A percentile compares a stretch with the other conserved stretches of the same genome.
phyloP scores from a whole-genome alignment of 805 yeast species.

The Ascoidea rubescens region DNA sequence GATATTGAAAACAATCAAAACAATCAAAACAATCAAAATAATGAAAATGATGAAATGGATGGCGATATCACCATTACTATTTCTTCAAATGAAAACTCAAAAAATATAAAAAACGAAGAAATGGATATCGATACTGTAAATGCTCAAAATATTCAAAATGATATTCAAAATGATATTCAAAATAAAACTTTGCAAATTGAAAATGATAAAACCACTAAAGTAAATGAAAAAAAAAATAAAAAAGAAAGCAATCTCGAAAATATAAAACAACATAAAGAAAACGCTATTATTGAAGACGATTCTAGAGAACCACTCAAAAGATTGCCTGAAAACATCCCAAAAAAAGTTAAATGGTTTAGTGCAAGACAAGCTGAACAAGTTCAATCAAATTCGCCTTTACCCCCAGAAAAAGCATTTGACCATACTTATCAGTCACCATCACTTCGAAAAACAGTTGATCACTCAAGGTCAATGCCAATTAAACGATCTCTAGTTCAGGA shows the following conservation, averaged over 20 bases:
- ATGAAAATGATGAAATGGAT: slow-evolving; percentile 18
- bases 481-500: slow-evolving; percentile 21
- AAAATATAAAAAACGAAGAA: too few relatives aligned
- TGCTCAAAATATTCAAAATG: slow-evolving; percentile 5
- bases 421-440: slow-evolving; percentile 42
- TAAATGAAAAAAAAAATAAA: too few relatives aligned
- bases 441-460: slow-evolving; percentile 42
- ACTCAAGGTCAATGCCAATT: slow-evolving; percentile 50
- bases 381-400: slow-evolving; percentile 27
- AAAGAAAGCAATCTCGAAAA: neutral
- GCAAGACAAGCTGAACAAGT: slow-evolving; percentile 51
- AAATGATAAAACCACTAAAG: neutral
- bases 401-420: slow-evolving; percentile 30
- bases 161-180: neutral
- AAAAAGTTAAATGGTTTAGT: slow-evolving; percentile 34
- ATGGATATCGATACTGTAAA: too few relatives aligned
- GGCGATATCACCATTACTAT: slow-evolving; percentile 13
- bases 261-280: neutral
- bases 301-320: neutral
- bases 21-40: slow-evolving; percentile 1
- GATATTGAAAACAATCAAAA: slow-evolving; percentile 18
- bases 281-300: slow-evolving; percentile 2
- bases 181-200: neutral
- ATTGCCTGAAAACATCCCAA: slow-evolving; percentile 4
- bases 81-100: neutral